Conservation (phyloP, 2,329 filamentous ascomycete genomes). For the Neodidymelliopsis sp. region DNA sequence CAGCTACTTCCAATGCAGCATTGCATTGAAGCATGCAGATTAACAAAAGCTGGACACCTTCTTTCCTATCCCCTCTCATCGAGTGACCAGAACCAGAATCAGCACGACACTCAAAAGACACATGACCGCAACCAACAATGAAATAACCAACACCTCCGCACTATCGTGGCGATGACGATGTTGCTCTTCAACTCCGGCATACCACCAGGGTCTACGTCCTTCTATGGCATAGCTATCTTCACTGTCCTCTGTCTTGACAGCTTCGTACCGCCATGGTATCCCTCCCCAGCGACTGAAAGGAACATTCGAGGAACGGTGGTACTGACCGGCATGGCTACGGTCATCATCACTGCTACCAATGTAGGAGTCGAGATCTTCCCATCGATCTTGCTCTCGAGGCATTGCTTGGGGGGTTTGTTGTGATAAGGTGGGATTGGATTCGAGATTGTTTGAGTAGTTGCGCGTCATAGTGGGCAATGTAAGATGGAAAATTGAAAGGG, state of each 20-base stretch:
- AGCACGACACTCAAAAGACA: background rate
- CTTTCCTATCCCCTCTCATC: no score
- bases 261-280: background rate
- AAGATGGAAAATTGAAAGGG: background rate
- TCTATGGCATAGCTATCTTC: background rate
- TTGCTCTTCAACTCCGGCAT: background rate
- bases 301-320: background rate
- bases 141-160: background rate
- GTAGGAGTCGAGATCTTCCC: conserved; percentile 7
- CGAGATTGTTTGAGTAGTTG: background rate
- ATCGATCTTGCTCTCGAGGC: background rate
- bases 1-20: no score
- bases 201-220: conserved; percentile 1
- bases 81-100: background rate
- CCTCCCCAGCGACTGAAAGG: background rate
- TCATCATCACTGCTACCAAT: background rate
- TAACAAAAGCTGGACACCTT: no score
- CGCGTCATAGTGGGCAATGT: background rate
- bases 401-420: background rate
- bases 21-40: no score
- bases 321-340: background rate
- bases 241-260: background rate
- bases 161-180: background rate
- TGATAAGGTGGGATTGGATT: background rate
- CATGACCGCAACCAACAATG: background rate